phyloP scores from a whole-genome alignment of 2,329 filamentous ascomycete genomes.

The Penicillium vulpinum region DNA sequence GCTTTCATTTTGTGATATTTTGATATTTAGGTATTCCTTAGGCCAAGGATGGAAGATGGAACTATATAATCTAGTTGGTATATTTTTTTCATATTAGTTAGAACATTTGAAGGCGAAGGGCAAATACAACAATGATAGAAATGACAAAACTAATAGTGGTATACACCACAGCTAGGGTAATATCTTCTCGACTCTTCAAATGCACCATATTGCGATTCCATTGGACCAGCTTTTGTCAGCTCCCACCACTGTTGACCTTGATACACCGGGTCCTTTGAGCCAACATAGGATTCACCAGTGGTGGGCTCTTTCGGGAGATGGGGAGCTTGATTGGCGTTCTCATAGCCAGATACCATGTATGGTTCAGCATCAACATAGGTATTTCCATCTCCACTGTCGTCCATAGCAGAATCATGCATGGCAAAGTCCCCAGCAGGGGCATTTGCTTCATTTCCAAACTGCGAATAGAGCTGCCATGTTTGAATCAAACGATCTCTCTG shows the following conservation, averaged over 20 bases:
- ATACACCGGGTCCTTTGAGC: constrained; percentile 45
- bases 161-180: constrained; percentile 20
- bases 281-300: constrained; percentile 35
- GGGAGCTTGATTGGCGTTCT: constrained; percentile 64
- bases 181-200: constrained; percentile 36
- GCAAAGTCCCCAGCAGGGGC: constrained; percentile 7
- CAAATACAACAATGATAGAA: neutral
- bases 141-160: neutral
- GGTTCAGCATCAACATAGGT: constrained; percentile 69
- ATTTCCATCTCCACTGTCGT: constrained; percentile 25
- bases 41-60: neutral
- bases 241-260: constrained; percentile 43
- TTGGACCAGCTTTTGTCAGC: constrained; percentile 26
- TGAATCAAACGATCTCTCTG: constrained; percentile 76
- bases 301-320: constrained; percentile 34
- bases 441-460: constrained; percentile 1
- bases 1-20: neutral
- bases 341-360: constrained; percentile 83
- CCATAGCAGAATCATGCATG: constrained; percentile 24
- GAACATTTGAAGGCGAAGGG: neutral
- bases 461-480: constrained; percentile 78
- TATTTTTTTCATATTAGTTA: neutral
- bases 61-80: neutral
- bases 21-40: neutral
- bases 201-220: constrained; percentile 43